Evolutionary conservation across 225 moss, liverwort and hornwort genomes (phyloP).

Genomic region (Sphagnum tenellum): DNA sequence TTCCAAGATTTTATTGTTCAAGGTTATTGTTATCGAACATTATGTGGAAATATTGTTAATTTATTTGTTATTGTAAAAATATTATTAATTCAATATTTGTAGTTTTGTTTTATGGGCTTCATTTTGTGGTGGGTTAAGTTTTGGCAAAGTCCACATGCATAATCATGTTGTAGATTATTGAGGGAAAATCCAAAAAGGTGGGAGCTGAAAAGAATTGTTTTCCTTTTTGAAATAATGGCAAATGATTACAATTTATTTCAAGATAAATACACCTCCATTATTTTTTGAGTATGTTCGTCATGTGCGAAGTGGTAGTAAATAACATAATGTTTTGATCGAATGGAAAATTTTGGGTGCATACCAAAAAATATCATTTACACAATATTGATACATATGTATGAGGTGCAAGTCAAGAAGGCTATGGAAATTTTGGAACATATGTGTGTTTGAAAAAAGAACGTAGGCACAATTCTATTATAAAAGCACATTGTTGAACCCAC

Average conservation of each 20-base stretch:
- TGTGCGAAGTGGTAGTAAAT: constrained; percentile 48
- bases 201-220: constrained; percentile 27
- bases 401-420: constrained; percentile 40
- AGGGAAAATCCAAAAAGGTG: constrained; percentile 43
- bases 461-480: too few relatives aligned
- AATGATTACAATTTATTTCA: constrained; percentile 23
- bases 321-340: constrained; percentile 23
- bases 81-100: too few relatives aligned
- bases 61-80: too few relatives aligned
- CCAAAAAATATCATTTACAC: constrained; percentile 48
- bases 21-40: too few relatives aligned
- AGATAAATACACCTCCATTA: constrained; percentile 43
- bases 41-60: too few relatives aligned
- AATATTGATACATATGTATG: constrained; percentile 49
- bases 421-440: constrained; percentile 31
- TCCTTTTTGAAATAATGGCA: constrained; percentile 39
- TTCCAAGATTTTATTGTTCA: too few relatives aligned
- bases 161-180: constrained; percentile 47
- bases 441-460: neutral
- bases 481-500: too few relatives aligned
- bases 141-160: constrained; percentile 24
- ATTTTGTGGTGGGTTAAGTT: too few relatives aligned
- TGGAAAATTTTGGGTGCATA: constrained; percentile 40
- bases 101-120: too few relatives aligned
- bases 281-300: constrained; percentile 60